A percentile compares a stretch with the other conserved stretches of the same genome.
phyloP scores from a whole-genome alignment of 306 rosid genomes.

The Dryas octopetala region DNA sequence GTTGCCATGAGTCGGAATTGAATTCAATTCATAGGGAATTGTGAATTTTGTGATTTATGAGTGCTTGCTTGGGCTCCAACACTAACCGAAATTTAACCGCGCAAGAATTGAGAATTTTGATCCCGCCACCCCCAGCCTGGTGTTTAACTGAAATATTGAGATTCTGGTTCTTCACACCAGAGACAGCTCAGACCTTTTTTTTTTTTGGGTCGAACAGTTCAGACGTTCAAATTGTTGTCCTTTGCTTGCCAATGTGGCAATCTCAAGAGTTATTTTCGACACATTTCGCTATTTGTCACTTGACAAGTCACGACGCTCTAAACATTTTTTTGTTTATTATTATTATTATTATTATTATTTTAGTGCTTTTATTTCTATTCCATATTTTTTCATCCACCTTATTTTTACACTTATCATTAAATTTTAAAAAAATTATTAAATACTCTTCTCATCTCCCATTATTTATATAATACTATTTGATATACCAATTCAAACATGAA shows the following conservation, averaged over 20 bases:
- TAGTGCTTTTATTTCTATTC: too few species aligned
- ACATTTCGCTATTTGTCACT: neutral
- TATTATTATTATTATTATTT: too few species aligned
- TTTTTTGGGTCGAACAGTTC: too few species aligned
- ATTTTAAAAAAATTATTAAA: too few species aligned
- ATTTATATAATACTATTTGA: too few species aligned
- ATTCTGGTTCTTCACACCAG: neutral
- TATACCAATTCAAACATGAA: too few species aligned
- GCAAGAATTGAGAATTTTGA: neutral
- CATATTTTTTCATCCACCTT: too few species aligned
- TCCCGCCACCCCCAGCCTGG: too few species aligned
- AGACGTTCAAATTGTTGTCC: too few species aligned
- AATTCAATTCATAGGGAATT: neutral
- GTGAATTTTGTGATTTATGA: neutral
- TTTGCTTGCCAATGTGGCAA: constrained; percentile 4
- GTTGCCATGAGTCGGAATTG: constrained; percentile 27
- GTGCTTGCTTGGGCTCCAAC: neutral
- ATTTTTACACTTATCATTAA: too few species aligned
- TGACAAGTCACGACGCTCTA: neutral
- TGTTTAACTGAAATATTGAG: neutral
- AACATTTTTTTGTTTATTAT: neutral
- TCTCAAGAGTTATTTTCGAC: neutral
- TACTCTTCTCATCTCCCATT: too few species aligned
- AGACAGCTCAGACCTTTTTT: neutral
- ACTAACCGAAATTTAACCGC: neutral